phyloP scores from a whole-genome alignment of 2,329 filamentous ascomycete species.

The Colletotrichum incanum region DNA sequence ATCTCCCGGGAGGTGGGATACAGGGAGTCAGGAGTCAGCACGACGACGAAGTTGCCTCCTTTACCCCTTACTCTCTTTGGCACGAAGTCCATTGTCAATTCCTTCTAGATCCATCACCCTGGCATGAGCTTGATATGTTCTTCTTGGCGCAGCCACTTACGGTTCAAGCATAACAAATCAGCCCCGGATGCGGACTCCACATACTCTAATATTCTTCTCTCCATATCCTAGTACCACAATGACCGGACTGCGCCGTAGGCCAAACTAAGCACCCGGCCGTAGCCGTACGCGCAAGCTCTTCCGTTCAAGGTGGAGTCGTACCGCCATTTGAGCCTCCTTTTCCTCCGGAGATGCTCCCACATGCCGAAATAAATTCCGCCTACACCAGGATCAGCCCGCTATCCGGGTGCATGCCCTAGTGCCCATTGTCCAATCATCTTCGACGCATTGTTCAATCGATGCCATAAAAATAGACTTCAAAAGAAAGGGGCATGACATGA shows the following conservation, averaged over 20 bases:
- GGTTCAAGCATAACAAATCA: conserved; percentile 27
- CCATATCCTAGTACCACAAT: not conserved
- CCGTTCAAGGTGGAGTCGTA: conserved; percentile 3
- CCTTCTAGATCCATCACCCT: conserved; percentile 9
- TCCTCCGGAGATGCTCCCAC: conserved; percentile 30
- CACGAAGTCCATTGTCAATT: not conserved
- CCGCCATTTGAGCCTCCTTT: conserved; percentile 35
- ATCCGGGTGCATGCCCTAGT: not conserved
- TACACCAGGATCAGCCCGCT: not conserved
- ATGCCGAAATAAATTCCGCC: conserved; percentile 22
- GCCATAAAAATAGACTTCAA: conserved; percentile 25
- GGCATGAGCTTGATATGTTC: conserved; percentile 2
- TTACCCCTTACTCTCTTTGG: conserved; percentile 3
- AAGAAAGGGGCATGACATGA: not conserved
- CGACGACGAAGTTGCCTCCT: conserved; percentile 5
- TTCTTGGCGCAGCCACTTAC: conserved; percentile 15
- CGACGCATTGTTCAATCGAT: not conserved
- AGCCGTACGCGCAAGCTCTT: conserved; percentile 35
- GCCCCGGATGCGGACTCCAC: conserved; percentile 21
- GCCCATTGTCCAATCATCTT: not conserved
- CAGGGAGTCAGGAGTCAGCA: not conserved
- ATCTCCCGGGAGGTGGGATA: conserved; percentile 2
- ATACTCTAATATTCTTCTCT: conserved; percentile 18
- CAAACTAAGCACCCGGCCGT: conserved; percentile 7
- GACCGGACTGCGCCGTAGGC: conserved; percentile 1